These are phyloP conservation scores for Dalbergia oliveri DNA, from an alignment of 306 rosid genomes.

Conservation along the genomic window DNA sequence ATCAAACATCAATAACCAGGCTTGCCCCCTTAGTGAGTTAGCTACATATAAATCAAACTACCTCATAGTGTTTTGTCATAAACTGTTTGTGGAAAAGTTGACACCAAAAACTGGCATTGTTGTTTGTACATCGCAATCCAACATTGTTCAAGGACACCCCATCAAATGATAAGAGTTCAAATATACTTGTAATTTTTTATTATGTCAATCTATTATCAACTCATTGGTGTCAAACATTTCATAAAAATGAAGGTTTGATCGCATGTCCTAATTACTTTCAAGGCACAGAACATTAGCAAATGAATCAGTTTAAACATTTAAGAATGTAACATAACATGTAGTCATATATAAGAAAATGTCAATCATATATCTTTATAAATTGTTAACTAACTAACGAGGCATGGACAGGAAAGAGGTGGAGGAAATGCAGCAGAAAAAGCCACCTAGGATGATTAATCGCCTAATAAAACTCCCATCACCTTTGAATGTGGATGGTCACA, in stretches of 20 bases:
- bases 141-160: too few species aligned
- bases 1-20: neutral
- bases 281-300: neutral
- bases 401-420: slow-evolving; percentile 47
- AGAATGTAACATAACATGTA: neutral
- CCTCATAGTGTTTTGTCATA: too few species aligned
- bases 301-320: neutral
- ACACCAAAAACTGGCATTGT: too few species aligned
- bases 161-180: too few species aligned
- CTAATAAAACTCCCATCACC: slow-evolving; percentile 44
- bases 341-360: neutral
- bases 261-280: neutral
- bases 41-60: too few species aligned
- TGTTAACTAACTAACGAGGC: slow-evolving; percentile 3
- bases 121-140: too few species aligned
- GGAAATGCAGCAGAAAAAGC: slow-evolving; percentile 40
- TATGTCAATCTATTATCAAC: too few species aligned
- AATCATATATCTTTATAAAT: neutral
- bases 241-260: neutral
- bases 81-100: neutral
- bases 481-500: slow-evolving; percentile 46
- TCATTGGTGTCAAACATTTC: too few species aligned
- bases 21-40: neutral
- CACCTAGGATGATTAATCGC: slow-evolving; percentile 6
- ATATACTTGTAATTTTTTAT: too few species aligned